These are phyloP conservation scores for Ramularia endophylla DNA, from an alignment of 2,329 filamentous ascomycete genomes.

Conservation along the genomic window DNA sequence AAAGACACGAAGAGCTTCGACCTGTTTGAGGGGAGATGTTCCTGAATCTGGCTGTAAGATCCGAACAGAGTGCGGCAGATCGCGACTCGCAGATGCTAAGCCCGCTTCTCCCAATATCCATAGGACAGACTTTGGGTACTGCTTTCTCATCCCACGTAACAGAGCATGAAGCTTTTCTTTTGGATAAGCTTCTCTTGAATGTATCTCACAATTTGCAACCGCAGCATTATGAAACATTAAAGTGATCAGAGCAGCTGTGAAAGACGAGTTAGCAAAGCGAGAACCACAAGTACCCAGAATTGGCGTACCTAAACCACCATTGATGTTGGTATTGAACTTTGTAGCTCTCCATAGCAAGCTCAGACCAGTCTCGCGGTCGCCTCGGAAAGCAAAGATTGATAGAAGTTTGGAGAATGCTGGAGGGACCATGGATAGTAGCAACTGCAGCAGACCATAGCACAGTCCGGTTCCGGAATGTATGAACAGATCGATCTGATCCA, in stretches of 20 bases:
- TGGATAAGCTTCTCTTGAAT: constrained; percentile 65
- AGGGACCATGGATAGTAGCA: constrained; percentile 88
- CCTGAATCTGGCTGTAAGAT: constrained; percentile 38
- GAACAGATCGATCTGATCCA: constrained; percentile 73
- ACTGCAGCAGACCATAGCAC: constrained; percentile 78
- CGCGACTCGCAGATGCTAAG: constrained; percentile 60
- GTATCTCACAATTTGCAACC: constrained; percentile 80
- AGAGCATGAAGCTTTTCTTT: constrained; percentile 60
- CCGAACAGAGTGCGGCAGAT: constrained; percentile 61
- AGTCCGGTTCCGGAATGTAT: constrained; percentile 84
- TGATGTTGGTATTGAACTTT: constrained; percentile 71
- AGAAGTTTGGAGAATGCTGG: constrained; percentile 83
- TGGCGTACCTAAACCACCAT: constrained; percentile 68
- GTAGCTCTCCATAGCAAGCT: constrained; percentile 87
- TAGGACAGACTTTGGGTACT: constrained; percentile 75
- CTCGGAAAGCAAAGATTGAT: constrained; percentile 83
- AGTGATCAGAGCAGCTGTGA: constrained; percentile 62
- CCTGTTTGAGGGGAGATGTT: constrained; percentile 72
- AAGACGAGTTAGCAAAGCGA: too few relatives aligned
- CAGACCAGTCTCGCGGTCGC: constrained; percentile 76
- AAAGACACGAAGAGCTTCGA: constrained; percentile 78
- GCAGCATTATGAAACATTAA: constrained; percentile 86
- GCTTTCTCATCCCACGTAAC: constrained; percentile 64
- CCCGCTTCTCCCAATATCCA: constrained; percentile 88
- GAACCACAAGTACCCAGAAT: too few relatives aligned